Conservation (phyloP, 202 grass and related monocot species). For the Setaria viridis region DNA sequence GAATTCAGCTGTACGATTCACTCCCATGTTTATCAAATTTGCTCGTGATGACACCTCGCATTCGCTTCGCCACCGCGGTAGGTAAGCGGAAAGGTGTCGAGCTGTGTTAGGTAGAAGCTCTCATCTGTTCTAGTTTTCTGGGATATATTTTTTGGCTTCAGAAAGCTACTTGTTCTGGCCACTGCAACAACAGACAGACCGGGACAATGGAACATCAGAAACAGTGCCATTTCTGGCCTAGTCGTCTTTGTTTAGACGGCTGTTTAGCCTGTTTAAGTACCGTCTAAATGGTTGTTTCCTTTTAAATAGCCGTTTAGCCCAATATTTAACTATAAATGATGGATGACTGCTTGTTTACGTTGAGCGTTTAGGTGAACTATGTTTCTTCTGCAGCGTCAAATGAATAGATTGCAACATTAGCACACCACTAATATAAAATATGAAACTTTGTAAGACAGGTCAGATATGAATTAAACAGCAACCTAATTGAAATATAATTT, state of each 20-base stretch:
- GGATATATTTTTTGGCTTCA: neutral
- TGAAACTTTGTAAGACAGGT: neutral
- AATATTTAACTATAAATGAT: neutral
- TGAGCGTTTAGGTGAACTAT: neutral
- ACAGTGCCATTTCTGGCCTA: neutral
- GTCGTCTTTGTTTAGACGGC: too few relatives aligned
- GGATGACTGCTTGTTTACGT: neutral
- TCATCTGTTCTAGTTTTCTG: neutral
- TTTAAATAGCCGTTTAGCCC: neutral
- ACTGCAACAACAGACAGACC: neutral
- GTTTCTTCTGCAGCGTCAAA: neutral
- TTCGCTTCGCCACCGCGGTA: neutral
- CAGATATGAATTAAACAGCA: neutral
- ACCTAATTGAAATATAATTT: neutral
- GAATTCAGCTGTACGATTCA: neutral
- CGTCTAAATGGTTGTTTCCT: neutral
- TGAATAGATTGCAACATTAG: neutral
- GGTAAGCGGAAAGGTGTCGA: neutral
- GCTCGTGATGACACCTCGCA: neutral
- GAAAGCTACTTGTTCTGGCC: slow-evolving; percentile 1
- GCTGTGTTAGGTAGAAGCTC: neutral
- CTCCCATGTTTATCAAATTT: neutral
- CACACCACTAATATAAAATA: neutral
- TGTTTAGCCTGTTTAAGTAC: too few relatives aligned
- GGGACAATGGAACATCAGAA: too few relatives aligned